Evolutionary conservation across 441 rosid species (phyloP).

Genomic region (Adansonia gregorii): DNA sequence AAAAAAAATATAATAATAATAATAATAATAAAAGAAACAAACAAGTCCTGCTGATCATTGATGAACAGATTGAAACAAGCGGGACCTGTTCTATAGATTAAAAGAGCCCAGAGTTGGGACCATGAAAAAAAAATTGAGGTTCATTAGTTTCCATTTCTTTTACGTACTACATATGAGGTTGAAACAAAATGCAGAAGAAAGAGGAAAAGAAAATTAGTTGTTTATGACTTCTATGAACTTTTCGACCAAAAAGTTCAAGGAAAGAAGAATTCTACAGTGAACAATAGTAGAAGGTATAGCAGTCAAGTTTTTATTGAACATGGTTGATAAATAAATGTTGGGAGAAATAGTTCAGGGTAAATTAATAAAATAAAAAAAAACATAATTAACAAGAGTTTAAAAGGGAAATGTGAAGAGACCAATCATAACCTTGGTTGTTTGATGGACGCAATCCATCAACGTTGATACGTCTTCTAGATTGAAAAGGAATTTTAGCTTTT

Average conservation of each 20-base stretch:
- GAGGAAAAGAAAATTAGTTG: background rate
- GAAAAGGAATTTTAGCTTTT: background rate
- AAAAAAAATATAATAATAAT: background rate
- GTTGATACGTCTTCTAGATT: constrained; percentile 22
- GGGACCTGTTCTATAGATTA: background rate
- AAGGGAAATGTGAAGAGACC: background rate
- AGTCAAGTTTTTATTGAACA: background rate
- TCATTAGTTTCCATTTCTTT: background rate
- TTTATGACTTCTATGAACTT: background rate
- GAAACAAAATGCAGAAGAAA: constrained; percentile 9
- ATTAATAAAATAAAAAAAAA: background rate
- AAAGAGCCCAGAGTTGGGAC: background rate
- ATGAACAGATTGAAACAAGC: background rate
- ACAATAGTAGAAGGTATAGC: background rate
- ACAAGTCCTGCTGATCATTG: background rate
- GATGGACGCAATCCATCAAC: constrained; percentile 21
- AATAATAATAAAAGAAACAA: background rate
- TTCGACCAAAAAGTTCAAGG: background rate
- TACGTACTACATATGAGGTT: background rate
- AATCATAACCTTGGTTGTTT: constrained; percentile 27
- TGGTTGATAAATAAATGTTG: background rate
- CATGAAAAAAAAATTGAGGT: background rate
- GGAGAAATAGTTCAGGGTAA: background rate
- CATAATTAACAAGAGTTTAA: background rate
- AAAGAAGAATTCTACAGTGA: background rate